These are phyloP conservation scores for Adansonia gregorii DNA, from an alignment of 441 rosid genomes.

Conservation along the genomic window DNA sequence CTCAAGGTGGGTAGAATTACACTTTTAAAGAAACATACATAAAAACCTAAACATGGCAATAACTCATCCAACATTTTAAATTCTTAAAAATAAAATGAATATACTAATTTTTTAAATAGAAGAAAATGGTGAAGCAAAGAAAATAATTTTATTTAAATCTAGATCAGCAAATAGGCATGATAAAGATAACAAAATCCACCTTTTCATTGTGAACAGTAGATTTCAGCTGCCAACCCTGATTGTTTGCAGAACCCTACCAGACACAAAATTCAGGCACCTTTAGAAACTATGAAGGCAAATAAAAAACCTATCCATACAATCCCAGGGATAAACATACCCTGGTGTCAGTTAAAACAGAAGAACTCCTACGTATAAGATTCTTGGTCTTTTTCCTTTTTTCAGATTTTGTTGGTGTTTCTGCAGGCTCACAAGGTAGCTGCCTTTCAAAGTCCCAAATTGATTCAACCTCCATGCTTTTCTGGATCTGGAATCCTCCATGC, in stretches of 20 bases:
- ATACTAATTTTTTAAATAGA: background rate
- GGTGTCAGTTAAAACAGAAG: conserved; percentile 29
- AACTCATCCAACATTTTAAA: background rate
- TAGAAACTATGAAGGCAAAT: conserved; percentile 30
- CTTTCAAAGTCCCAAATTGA: conserved; percentile 77
- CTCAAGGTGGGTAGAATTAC: conserved; percentile 1
- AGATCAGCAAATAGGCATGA: background rate
- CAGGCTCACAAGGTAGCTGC: conserved; percentile 67
- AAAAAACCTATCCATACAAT: conserved; percentile 22
- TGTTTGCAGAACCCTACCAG: conserved; percentile 80
- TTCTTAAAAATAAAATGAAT: background rate
- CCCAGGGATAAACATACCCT: conserved; percentile 15
- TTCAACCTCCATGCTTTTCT: conserved; percentile 86
- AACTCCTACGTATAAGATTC: conserved; percentile 53
- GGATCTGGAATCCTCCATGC: conserved; percentile 76
- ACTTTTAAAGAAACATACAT: background rate
- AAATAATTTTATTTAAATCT: background rate
- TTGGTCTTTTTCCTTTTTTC: conserved; percentile 86
- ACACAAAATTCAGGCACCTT: conserved; percentile 34
- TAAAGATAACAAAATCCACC: conserved; percentile 48
- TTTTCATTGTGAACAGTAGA: conserved; percentile 65
- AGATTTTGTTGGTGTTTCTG: conserved; percentile 76
- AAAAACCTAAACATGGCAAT: background rate
- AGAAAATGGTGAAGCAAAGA: background rate
- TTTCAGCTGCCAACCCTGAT: conserved; percentile 81